phyloP scores from a whole-genome alignment of 306 rosid genomes.

The Datisca glomerata region DNA sequence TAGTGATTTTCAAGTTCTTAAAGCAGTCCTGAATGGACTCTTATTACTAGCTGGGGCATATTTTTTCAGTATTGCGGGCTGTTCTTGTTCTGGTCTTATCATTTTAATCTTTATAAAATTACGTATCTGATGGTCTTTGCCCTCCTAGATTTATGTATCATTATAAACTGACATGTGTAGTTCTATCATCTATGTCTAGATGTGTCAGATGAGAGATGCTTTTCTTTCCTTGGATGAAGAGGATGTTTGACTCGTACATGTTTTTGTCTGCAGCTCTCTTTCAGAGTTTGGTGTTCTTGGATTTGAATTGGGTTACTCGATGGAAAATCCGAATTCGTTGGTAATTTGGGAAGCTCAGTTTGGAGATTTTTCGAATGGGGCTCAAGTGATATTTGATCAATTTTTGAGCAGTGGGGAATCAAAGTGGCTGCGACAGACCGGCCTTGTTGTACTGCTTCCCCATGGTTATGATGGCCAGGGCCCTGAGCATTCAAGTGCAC shows the following conservation, averaged over 20 bases:
- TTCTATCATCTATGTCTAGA: too few species aligned
- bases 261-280: slow-evolving; percentile 46
- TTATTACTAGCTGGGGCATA: too few species aligned
- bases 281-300: slow-evolving; percentile 88
- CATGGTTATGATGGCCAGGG: slow-evolving; percentile 95
- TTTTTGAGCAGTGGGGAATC: slow-evolving; percentile 80
- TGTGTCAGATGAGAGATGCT: too few species aligned
- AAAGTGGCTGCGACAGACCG: slow-evolving; percentile 90
- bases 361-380: slow-evolving; percentile 97
- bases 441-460: slow-evolving; percentile 74
- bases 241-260: slow-evolving; percentile 8
- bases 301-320: slow-evolving; percentile 88
- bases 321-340: slow-evolving; percentile 95
- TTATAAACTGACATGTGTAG: too few species aligned
- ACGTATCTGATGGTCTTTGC: not conserved
- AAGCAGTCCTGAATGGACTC: too few species aligned
- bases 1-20: too few species aligned
- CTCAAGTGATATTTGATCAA: slow-evolving; percentile 90
- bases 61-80: too few species aligned
- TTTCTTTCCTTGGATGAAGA: too few species aligned
- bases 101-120: not conserved
- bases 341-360: slow-evolving; percentile 98
- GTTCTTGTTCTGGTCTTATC: too few species aligned
- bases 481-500: slow-evolving; percentile 95
- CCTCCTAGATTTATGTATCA: not conserved